A percentile compares a stretch with the other conserved stretches of the same genome.
These are phyloP conservation scores for Epichloe gansuensis DNA, from an alignment of 2,329 filamentous ascomycete genomes.

Conservation along the genomic window DNA sequence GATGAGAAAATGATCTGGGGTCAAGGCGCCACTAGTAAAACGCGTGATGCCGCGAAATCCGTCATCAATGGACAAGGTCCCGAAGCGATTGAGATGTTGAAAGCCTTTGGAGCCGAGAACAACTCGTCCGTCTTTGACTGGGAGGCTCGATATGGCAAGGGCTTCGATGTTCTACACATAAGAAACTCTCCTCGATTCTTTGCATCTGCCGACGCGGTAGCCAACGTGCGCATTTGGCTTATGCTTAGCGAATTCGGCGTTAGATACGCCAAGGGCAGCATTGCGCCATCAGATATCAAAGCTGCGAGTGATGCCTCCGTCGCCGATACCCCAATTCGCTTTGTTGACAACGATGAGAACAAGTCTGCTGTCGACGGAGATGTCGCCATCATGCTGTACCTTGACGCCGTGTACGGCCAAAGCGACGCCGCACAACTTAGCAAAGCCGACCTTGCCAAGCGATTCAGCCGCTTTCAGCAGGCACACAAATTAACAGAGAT, in stretches of 20 bases:
- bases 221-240: slow-evolving; percentile 36
- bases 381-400: slow-evolving; percentile 43
- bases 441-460: slow-evolving; percentile 20
- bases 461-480: slow-evolving; percentile 29
- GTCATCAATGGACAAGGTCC: slow-evolving; percentile 58
- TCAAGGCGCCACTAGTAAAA: slow-evolving; percentile 69
- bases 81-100: slow-evolving; percentile 56
- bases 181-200: slow-evolving; percentile 38
- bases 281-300: slow-evolving; percentile 9
- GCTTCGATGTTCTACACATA: slow-evolving; percentile 74
- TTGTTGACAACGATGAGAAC: slow-evolving; percentile 39
- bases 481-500: slow-evolving; percentile 21
- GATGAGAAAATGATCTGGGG: slow-evolving; percentile 70
- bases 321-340: slow-evolving; percentile 27
- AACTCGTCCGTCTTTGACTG: slow-evolving; percentile 59
- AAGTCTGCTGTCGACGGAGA: slow-evolving; percentile 37
- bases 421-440: slow-evolving; percentile 12
- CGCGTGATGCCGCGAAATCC: slow-evolving; percentile 39
- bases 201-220: slow-evolving; percentile 30
- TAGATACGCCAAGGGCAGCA: slow-evolving; percentile 32
- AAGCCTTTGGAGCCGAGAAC: slow-evolving; percentile 78
- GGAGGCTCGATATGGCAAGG: slow-evolving; percentile 60
- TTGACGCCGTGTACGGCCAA: slow-evolving; percentile 39
- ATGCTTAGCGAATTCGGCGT: slow-evolving; percentile 37
- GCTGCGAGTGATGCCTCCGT: background rate